These are phyloP conservation scores for Podospora tetraspora DNA, from an alignment of 495 filamentous ascomycete genomes.

Conservation along the genomic window DNA sequence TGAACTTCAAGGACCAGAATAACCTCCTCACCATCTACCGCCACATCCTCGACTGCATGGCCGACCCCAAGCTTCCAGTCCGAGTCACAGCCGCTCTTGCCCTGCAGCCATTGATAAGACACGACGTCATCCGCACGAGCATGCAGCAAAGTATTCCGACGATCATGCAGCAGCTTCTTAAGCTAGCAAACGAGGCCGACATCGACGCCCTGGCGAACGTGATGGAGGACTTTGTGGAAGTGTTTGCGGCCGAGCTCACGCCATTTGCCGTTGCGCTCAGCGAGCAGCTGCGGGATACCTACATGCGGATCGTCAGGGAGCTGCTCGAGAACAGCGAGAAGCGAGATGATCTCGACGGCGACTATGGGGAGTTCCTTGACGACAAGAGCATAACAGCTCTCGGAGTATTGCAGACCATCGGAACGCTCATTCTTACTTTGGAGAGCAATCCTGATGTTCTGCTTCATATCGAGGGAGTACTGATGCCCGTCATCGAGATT, in stretches of 20 bases:
- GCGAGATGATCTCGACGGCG: conserved; percentile 65
- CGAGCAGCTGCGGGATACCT: conserved; percentile 94
- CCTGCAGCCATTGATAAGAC: conserved; percentile 88
- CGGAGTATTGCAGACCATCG: conserved; percentile 95
- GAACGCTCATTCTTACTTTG: conserved; percentile 90
- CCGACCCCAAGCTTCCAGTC: conserved; percentile 83
- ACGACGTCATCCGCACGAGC: conserved; percentile 83
- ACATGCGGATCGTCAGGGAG: conserved; percentile 87
- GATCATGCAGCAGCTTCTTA: conserved; percentile 97
- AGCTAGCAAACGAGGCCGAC: conserved; percentile 92
- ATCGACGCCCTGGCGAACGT: conserved; percentile 94
- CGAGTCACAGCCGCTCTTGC: conserved; percentile 92
- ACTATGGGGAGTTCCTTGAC: conserved; percentile 85
- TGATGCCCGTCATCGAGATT: conserved; percentile 94
- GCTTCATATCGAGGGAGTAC: conserved; percentile 83
- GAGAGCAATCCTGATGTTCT: conserved; percentile 96
- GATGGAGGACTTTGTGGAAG: conserved; percentile 99
- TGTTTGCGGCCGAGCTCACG: conserved; percentile 90
- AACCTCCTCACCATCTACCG: conserved; percentile 94
- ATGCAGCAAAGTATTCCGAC: conserved; percentile 99
- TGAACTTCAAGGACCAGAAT: conserved; percentile 91
- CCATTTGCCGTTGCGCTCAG: conserved; percentile 97
- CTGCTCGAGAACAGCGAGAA: conserved; percentile 78
- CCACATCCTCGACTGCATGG: conserved; percentile 96
- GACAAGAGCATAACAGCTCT: conserved; percentile 98